A percentile compares a stretch with the other conserved stretches of the same genome.
Evolutionary conservation across 148 eudicot species (phyloP).

Genomic region (Bassia scoparia): DNA sequence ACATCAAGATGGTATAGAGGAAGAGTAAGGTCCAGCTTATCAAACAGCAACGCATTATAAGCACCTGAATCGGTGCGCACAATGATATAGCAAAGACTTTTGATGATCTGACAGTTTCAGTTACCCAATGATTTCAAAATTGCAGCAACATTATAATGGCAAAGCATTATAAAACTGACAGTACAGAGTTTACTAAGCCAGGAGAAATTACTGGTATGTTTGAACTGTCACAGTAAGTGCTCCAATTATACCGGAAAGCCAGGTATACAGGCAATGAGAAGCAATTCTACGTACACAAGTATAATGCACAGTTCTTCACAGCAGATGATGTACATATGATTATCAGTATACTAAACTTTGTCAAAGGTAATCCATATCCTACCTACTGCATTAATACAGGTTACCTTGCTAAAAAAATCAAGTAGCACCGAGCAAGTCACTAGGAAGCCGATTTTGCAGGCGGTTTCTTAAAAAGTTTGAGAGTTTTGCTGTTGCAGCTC

Average conservation of each 20-base stretch:
- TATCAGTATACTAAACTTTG: background rate
- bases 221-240: too few relatives aligned
- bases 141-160: background rate
- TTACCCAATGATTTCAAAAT: too few relatives aligned
- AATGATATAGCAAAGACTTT: background rate
- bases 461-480: constrained; percentile 59
- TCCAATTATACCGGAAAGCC: background rate
- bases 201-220: background rate
- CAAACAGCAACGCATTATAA: too few relatives aligned
- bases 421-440: constrained; percentile 21
- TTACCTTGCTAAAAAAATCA: constrained; percentile 18
- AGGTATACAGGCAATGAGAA: background rate
- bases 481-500: constrained; percentile 62
- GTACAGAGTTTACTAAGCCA: background rate
- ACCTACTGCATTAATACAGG: background rate
- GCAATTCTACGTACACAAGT: background rate
- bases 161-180: background rate
- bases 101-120: too few relatives aligned
- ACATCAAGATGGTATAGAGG: too few relatives aligned
- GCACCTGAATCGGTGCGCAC: too few relatives aligned
- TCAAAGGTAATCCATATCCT: background rate
- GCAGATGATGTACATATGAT: constrained; percentile 8
- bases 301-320: constrained; percentile 7
- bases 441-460: constrained; percentile 36
- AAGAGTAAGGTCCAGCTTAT: too few relatives aligned